A percentile compares a stretch with the other conserved stretches of the same genome.
Conservation (phyloP, 164 flowering plant genomes). For the Berberis thunbergii region DNA sequence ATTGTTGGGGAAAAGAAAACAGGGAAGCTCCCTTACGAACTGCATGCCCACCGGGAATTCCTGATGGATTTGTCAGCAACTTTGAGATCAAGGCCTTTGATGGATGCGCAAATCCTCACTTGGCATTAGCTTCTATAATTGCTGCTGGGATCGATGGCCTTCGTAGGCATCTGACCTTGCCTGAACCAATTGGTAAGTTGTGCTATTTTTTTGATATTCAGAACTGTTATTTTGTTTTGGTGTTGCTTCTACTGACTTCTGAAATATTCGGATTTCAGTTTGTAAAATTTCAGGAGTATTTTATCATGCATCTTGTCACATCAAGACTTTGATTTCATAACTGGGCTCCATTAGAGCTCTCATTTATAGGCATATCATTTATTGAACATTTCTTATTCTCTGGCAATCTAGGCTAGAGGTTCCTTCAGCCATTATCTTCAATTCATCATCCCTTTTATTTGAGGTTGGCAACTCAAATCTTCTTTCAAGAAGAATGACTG, state of each 20-base stretch:
- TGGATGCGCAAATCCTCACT: slow-evolving; percentile 93
- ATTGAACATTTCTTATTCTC: no score
- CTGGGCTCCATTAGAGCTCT: no score
- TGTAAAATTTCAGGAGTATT: no score
- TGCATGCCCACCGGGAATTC: slow-evolving; percentile 85
- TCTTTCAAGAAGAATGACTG: no score
- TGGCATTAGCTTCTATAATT: slow-evolving; percentile 78
- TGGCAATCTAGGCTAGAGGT: no score
- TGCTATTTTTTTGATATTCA: neutral
- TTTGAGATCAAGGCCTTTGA: slow-evolving; percentile 92
- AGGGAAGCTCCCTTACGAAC: slow-evolving; percentile 88
- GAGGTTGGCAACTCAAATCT: no score
- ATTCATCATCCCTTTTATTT: no score
- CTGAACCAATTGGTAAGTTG: slow-evolving; percentile 77
- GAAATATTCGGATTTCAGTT: neutral
- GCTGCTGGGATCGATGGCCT: slow-evolving; percentile 97
- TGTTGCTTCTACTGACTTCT: neutral
- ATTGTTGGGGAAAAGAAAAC: slow-evolving; percentile 96
- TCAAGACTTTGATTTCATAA: no score
- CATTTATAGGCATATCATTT: no score
- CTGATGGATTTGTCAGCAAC: slow-evolving; percentile 81
- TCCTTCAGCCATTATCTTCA: no score
- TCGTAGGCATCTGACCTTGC: slow-evolving; percentile 51
- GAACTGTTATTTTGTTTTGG: neutral
- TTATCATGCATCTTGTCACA: no score